A percentile compares a stretch with the other conserved stretches of the same genome.
Conservation (phyloP, 108 stramenopile species). For the Pseudonitzschia pungens region DNA sequence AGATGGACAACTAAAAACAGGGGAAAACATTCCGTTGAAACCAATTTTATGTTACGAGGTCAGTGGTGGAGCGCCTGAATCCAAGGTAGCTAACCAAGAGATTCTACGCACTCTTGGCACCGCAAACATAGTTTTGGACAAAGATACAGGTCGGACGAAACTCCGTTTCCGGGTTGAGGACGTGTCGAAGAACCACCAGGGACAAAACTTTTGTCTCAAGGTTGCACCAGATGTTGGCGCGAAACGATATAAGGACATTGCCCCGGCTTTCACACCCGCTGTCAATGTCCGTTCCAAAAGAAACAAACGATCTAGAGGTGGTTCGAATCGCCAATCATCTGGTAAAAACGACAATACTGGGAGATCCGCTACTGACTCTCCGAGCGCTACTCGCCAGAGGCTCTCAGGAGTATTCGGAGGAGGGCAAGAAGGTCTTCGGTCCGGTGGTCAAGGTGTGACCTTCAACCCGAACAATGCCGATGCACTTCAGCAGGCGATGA, state of each 20-base stretch:
- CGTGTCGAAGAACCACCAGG: conserved; percentile 90
- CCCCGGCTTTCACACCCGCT: conserved; percentile 61
- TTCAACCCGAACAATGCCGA: conserved; percentile 24
- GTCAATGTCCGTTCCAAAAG: conserved; percentile 84
- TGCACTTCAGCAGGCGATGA: conserved; percentile 46
- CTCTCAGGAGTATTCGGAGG: conserved; percentile 1
- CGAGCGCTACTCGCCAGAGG: conserved; percentile 6
- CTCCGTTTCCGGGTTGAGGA: conserved; percentile 82
- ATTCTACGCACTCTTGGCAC: conserved; percentile 58
- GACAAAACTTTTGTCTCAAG: conserved; percentile 68
- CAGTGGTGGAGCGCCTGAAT: conserved; percentile 16
- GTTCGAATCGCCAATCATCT: neutral
- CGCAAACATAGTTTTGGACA: conserved; percentile 33
- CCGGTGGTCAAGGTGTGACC: neutral
- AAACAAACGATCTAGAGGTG: conserved; percentile 57
- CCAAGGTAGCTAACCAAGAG: conserved; percentile 71
- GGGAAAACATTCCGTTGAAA: conserved; percentile 39
- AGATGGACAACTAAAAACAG: conserved; percentile 37
- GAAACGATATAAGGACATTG: conserved; percentile 58
- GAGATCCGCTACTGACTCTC: neutral
- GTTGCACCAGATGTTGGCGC: conserved; percentile 53
- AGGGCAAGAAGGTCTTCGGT: conserved; percentile 13
- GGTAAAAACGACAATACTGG: conserved; percentile 1
- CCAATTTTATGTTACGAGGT: conserved; percentile 43
- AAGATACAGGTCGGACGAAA: conserved; percentile 32